Base-by-base conservation (phyloP, 768 basidiomycete species). In the Phylloporus sp. region DNA sequence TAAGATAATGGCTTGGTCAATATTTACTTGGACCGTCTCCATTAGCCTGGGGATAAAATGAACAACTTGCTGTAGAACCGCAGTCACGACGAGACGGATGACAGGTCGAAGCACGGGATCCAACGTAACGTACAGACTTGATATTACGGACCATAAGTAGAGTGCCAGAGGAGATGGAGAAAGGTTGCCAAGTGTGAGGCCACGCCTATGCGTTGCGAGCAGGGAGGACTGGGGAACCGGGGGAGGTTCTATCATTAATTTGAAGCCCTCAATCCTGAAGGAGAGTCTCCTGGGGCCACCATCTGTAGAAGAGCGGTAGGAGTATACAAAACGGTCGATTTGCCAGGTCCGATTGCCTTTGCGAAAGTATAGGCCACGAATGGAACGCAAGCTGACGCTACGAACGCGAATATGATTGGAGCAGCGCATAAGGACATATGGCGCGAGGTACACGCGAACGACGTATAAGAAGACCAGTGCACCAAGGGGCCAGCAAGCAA, bases 301-400 rank as follows among this genome's bases (percentile, higher is more conserved):
- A 23, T 78, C 71, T 24, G 75, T 67, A 11, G 73, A 75, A 11
- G 79, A 72, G 50, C 77, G 75, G 67, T 83, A 87, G 45, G 82
- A 70, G 39, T 76, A 69, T 18, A 74, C 79, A 41, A 91, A 79
- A 47, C 88, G 82, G 52, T 90, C 86, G n/a, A 85, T 74, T 27
- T 75, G 77, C 70, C 80, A 80, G 24, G 76, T 79, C 47, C 75
- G 71, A 44, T 64, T 68, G 26, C 83, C 82, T 27, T 72, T 73
- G 41, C 80, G 77, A 54, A 88, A 77, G 67, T 85, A 88, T 20
- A 91, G 71, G 29, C 88, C 88, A 47, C 87, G 84, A 53, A 91
- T 81, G 18, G 88, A 91, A 48, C 86, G 80, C 34, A 86, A 71
- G 62, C 88, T 90, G 50, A 90, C 77, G 64, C 85, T 88, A 35